These are phyloP conservation scores for Myriosclerotinia duriaeana DNA, from an alignment of 2,329 filamentous ascomycete species.

Conservation along the genomic window DNA sequence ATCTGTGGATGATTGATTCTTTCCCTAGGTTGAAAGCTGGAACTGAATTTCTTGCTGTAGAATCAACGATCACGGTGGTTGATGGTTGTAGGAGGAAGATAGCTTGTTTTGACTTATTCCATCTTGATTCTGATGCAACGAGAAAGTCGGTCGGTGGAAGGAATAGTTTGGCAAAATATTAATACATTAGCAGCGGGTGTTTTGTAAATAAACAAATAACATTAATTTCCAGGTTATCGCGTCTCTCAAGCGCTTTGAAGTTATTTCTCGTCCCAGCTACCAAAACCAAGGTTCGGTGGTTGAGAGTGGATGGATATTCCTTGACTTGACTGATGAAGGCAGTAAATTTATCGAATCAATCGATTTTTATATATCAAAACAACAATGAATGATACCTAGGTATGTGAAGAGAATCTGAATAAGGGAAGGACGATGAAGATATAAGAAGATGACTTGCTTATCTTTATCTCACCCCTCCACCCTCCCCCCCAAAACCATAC, in stretches of 20 bases:
- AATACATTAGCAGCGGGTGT: not conserved
- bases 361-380: slow-evolving; percentile 15
- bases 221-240: slow-evolving; percentile 18
- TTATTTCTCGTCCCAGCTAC: not conserved
- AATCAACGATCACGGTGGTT: not conserved
- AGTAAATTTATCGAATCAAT: not conserved
- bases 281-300: not conserved
- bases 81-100: not conserved
- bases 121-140: slow-evolving; percentile 8
- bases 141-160: not conserved
- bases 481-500: not conserved
- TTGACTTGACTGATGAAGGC: slow-evolving; percentile 20
- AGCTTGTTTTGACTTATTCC: slow-evolving; percentile 5
- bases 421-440: not conserved
- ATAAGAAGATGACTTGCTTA: not conserved
- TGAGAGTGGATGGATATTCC: slow-evolving; percentile 18
- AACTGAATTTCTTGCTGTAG: not conserved
- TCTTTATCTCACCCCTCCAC: not conserved
- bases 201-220: not conserved
- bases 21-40: not conserved
- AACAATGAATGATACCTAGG: not conserved
- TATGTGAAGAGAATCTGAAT: not conserved
- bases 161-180: not conserved
- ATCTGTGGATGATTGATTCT: not conserved
- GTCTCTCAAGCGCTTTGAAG: not conserved